phyloP scores from a whole-genome alignment of 768 basidiomycete genomes.

The Goffeauzyma gilvescens region DNA sequence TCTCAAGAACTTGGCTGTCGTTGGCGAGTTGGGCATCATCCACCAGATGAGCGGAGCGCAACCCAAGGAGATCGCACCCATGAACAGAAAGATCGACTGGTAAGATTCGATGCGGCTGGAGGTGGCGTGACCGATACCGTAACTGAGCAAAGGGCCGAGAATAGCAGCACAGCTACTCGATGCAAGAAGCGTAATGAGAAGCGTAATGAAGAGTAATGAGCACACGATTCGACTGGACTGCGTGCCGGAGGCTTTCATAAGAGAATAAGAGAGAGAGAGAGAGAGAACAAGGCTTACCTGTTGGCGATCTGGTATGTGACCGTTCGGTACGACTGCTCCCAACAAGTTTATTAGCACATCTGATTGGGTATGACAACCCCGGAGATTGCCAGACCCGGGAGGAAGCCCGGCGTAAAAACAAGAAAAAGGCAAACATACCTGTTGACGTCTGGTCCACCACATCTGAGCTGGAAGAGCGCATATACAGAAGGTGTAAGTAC shows the following conservation, averaged over 20 bases:
- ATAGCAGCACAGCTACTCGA: conserved; percentile 10
- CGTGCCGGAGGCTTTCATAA: too few species aligned
- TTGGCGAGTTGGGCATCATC: conserved; percentile 25
- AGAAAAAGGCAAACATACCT: too few species aligned
- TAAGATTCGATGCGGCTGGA: conserved; percentile 8
- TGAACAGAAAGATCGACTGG: conserved; percentile 27
- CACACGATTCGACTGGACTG: too few species aligned
- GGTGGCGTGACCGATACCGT: conserved; percentile 2
- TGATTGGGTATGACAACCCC: too few species aligned
- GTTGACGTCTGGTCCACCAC: neutral
- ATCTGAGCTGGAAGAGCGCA: neutral
- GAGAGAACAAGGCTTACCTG: too few species aligned
- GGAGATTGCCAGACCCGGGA: too few species aligned
- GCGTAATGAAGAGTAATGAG: too few species aligned
- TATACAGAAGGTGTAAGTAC: conserved; percentile 4
- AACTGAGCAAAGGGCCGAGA: conserved; percentile 15
- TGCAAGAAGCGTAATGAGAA: too few species aligned
- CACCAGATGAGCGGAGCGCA: conserved; percentile 21
- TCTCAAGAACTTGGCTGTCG: conserved; percentile 25
- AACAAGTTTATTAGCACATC: too few species aligned
- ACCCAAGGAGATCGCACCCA: conserved; percentile 20
- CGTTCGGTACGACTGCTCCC: conserved; percentile 19
- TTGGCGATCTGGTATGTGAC: conserved; percentile 19
- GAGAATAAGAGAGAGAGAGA: too few species aligned
- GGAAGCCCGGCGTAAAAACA: too few species aligned